Evolutionary conservation across 2,329 filamentous ascomycete genomes (phyloP).

Genomic region (Monosporascus sp.): DNA sequence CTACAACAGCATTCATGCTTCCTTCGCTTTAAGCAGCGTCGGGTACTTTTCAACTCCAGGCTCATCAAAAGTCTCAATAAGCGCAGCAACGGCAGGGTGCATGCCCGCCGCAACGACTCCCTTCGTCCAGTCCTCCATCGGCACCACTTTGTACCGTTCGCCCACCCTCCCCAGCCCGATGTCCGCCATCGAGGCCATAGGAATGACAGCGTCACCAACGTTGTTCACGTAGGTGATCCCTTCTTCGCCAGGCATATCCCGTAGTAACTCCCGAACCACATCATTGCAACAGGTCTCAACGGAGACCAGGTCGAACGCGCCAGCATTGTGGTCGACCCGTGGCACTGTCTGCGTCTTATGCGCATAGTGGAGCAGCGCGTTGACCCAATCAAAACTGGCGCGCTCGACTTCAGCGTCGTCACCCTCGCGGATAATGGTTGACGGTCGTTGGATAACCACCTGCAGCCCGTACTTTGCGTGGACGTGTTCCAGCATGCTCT

Average conservation of each 20-base stretch:
- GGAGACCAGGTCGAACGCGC: constrained; percentile 15
- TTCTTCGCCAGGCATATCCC: not conserved
- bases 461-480: constrained; percentile 1
- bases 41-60: not conserved
- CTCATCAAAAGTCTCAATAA: constrained; percentile 5
- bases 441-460: constrained; percentile 12
- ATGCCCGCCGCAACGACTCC: constrained; percentile 1
- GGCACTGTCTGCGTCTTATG: constrained; percentile 20
- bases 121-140: constrained; percentile 1
- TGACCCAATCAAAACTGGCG: constrained; percentile 63
- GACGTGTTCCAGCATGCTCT: constrained; percentile 24
- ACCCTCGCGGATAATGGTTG: constrained; percentile 10
- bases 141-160: not conserved
- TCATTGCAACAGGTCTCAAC: constrained; percentile 22
- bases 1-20: too few relatives aligned
- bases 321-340: constrained; percentile 9
- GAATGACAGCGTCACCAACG: not conserved
- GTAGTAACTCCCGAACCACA: constrained; percentile 11
- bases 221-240: constrained; percentile 1
- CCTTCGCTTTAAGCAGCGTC: too few relatives aligned
- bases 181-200: not conserved
- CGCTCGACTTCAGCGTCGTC: not conserved
- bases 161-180: not conserved
- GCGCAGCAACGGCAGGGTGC: constrained; percentile 6
- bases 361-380: constrained; percentile 35